Percentiles rank a stretch among this genome's conserved stretches.
Evolutionary conservation across 805 yeast species (phyloP).

Genomic region (Metahyphopichia silvanorum): DNA sequence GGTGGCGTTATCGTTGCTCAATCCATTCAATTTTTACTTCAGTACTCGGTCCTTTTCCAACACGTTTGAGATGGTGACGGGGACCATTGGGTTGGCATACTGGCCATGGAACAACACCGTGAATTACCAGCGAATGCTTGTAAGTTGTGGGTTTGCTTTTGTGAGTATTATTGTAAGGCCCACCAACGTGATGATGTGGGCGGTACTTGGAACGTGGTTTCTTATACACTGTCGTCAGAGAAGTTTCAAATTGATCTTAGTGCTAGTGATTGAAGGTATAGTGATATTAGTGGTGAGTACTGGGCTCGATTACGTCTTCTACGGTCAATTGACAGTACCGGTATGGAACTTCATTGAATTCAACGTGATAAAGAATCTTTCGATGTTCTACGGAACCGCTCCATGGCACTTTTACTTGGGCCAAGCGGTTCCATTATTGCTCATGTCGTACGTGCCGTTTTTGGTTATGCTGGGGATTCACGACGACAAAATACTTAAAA

Average conservation of each 20-base stretch:
- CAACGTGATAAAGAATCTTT: slow-evolving; percentile 68
- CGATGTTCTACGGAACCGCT: slow-evolving; percentile 80
- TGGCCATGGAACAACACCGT: slow-evolving; percentile 62
- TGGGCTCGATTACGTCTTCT: slow-evolving; percentile 57
- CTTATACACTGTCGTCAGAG: not conserved
- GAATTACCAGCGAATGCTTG: slow-evolving; percentile 3
- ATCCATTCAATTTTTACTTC: slow-evolving; percentile 80
- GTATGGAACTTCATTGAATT: slow-evolving; percentile 68
- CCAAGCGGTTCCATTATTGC: slow-evolving; percentile 79
- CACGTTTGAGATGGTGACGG: slow-evolving; percentile 70
- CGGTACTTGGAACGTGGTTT: slow-evolving; percentile 46
- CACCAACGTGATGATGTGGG: slow-evolving; percentile 79
- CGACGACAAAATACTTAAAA: slow-evolving; percentile 13
- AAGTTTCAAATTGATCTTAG: slow-evolving; percentile 9
- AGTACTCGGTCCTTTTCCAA: slow-evolving; percentile 84
- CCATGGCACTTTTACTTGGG: slow-evolving; percentile 81
- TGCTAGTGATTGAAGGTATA: slow-evolving; percentile 17
- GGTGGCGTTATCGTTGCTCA: slow-evolving; percentile 50
- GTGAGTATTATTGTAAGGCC: slow-evolving; percentile 76
- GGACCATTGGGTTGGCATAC: slow-evolving; percentile 59
- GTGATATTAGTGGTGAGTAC: slow-evolving; percentile 35
- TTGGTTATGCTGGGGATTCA: slow-evolving; percentile 25
- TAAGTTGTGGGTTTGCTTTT: slow-evolving; percentile 52
- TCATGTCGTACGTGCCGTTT: slow-evolving; percentile 65
- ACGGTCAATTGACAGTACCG: slow-evolving; percentile 58